Evolutionary conservation across 768 basidiomycete species (phyloP).

Genomic region (Infundibulicybe gibba): DNA sequence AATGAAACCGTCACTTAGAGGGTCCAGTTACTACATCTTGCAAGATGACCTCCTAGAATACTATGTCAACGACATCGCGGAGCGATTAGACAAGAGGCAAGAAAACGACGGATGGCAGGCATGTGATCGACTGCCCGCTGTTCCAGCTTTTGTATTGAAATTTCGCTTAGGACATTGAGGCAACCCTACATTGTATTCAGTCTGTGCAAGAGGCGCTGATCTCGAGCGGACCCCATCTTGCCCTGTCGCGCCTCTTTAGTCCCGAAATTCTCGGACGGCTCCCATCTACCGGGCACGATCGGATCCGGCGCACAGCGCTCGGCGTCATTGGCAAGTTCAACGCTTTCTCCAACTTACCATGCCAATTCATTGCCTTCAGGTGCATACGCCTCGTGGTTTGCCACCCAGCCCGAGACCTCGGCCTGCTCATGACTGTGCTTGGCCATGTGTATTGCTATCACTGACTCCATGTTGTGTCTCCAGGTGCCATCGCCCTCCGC

Average conservation of each 20-base stretch:
- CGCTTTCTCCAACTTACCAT: not conserved
- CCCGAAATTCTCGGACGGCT: slow-evolving; percentile 65
- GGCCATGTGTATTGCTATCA: slow-evolving; percentile 72
- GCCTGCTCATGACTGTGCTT: slow-evolving; percentile 61
- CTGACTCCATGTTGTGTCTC: slow-evolving; percentile 59
- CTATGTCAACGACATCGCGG: slow-evolving; percentile 59
- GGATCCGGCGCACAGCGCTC: slow-evolving; percentile 72
- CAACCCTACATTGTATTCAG: slow-evolving; percentile 80
- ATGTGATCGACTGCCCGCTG: slow-evolving; percentile 4
- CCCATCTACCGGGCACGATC: slow-evolving; percentile 58
- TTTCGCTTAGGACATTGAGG: slow-evolving; percentile 70
- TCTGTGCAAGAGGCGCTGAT: slow-evolving; percentile 80
- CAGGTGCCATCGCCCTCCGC: slow-evolving; percentile 76
- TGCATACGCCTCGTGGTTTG: slow-evolving; percentile 79
- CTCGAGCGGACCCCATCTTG: slow-evolving; percentile 50
- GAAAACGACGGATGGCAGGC: slow-evolving; percentile 75
- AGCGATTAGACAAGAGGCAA: slow-evolving; percentile 42
- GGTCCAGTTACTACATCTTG: slow-evolving; percentile 76
- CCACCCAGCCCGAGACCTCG: slow-evolving; percentile 29
- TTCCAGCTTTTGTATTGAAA: not conserved
- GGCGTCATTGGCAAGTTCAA: slow-evolving; percentile 63
- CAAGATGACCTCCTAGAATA: slow-evolving; percentile 79
- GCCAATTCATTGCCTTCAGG: slow-evolving; percentile 32
- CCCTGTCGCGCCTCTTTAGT: slow-evolving; percentile 56
- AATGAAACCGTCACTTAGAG: not conserved